Evolutionary conservation across 2,329 filamentous ascomycete species (phyloP).

Genomic region (Bipolaris cookei): DNA sequence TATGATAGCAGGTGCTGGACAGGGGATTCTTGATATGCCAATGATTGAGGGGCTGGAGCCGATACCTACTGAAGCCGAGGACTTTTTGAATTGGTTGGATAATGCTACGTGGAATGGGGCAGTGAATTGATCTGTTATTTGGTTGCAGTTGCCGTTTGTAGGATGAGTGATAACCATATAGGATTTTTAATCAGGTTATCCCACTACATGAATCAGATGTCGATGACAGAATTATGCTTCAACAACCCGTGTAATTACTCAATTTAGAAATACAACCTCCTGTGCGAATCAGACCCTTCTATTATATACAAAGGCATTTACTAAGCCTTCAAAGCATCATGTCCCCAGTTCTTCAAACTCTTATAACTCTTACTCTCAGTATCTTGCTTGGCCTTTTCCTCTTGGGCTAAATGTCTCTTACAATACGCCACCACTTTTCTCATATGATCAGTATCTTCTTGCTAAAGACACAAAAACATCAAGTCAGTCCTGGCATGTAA

Average conservation of each 20-base stretch:
- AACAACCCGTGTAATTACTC: not conserved
- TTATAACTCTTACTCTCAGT: slow-evolving; percentile 63
- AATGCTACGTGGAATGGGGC: slow-evolving; percentile 47
- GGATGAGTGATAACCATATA: not conserved
- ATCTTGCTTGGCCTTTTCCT: slow-evolving; percentile 63
- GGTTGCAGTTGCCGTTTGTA: not conserved
- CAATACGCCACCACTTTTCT: slow-evolving; percentile 68
- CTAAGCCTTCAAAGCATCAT: slow-evolving; percentile 45
- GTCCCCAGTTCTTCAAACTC: slow-evolving; percentile 45
- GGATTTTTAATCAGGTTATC: not conserved
- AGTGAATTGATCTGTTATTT: slow-evolving; percentile 15
- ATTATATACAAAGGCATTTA: not conserved
- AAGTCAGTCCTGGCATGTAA: not conserved
- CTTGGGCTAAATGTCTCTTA: slow-evolving; percentile 71
- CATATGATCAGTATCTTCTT: slow-evolving; percentile 66
- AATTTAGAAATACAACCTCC: not conserved
- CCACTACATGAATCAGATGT: not conserved
- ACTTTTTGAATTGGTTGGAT: slow-evolving; percentile 47
- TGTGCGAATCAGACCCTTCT: not conserved
- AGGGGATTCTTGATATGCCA: slow-evolving; percentile 44
- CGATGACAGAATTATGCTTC: not conserved
- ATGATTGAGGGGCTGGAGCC: slow-evolving; percentile 47
- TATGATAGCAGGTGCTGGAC: slow-evolving; percentile 22
- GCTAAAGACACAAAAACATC: slow-evolving; percentile 40
- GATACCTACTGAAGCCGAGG: slow-evolving; percentile 45